Conservation (phyloP, 139 green algal genomes). For the Chlamydomonas incerta region DNA sequence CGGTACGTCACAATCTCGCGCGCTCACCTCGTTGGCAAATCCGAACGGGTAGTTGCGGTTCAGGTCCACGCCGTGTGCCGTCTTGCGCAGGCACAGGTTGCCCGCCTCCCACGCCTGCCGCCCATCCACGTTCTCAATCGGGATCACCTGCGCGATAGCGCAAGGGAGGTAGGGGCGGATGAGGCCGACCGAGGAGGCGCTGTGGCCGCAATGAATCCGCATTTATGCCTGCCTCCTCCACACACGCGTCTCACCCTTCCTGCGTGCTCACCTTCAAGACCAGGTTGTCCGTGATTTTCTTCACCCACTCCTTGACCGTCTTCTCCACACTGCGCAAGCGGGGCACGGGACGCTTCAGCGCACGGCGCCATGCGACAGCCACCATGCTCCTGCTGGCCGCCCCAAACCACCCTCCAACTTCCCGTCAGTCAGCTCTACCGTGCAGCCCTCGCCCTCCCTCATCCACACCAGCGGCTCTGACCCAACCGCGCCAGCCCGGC, state of each 20-base stretch:
- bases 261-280: slow-evolving; percentile 11
- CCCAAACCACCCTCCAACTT: too few relatives aligned
- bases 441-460: too few relatives aligned
- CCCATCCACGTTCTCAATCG: slow-evolving; percentile 61
- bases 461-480: too few relatives aligned
- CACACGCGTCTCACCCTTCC: neutral
- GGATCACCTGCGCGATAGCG: slow-evolving; percentile 60
- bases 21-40: slow-evolving; percentile 57
- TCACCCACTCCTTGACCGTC: slow-evolving; percentile 2
- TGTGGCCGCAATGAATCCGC: too few relatives aligned
- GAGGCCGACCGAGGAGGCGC: neutral
- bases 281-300: slow-evolving; percentile 9
- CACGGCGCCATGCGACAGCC: too few relatives aligned
- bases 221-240: too few relatives aligned
- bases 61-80: slow-evolving; percentile 64
- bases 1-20: too few relatives aligned
- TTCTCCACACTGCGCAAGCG: neutral
- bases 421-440: too few relatives aligned
- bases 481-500: too few relatives aligned
- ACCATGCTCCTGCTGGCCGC: too few relatives aligned
- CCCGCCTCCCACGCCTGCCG: slow-evolving; percentile 58
- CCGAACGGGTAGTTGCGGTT: slow-evolving; percentile 74
- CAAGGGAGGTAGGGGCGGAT: neutral
- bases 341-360: too few relatives aligned
- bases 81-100: slow-evolving; percentile 67